phyloP scores from a whole-genome alignment of 139 green algal species.

The Volvox reticuliferus region DNA sequence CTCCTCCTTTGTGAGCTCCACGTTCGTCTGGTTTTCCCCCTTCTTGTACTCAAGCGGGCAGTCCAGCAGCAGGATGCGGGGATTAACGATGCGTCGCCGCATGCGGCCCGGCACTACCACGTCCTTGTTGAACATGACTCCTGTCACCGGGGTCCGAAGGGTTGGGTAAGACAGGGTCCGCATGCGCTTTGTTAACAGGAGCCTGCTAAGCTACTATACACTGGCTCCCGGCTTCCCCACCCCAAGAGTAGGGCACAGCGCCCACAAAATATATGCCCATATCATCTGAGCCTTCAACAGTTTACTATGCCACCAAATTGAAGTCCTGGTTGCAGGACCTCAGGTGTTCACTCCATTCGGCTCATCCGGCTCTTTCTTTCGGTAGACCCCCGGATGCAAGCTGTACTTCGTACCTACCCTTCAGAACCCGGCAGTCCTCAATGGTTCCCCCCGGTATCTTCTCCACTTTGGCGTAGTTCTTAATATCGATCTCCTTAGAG shows the following conservation, averaged over 20 bases:
- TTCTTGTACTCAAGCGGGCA: constrained; percentile 99
- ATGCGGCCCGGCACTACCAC: constrained; percentile 96
- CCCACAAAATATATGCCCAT: no score
- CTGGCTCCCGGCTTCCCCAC: no score
- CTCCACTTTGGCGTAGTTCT: constrained; percentile 99
- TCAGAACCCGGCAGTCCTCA: constrained; percentile 79
- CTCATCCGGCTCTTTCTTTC: no score
- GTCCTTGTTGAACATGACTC: constrained; percentile 99
- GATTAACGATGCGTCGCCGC: constrained; percentile 93
- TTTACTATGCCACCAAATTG: no score
- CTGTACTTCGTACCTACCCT: constrained; percentile 41
- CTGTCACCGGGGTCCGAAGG: constrained; percentile 52
- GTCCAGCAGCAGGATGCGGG: constrained; percentile 97
- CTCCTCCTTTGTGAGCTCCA: constrained; percentile 98
- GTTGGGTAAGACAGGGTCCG: no score
- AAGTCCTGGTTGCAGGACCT: no score
- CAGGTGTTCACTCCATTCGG: no score
- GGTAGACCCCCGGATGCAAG: no score
- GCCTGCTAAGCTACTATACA: no score
- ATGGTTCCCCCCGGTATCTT: constrained; percentile 94
- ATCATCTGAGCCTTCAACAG: no score
- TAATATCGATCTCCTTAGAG: constrained; percentile 96
- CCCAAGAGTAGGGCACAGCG: no score
- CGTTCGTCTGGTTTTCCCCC: constrained; percentile 98
- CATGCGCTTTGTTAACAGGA: no score